These are phyloP conservation scores for Dryas alaskensis DNA, from an alignment of 306 rosid genomes.

Conservation along the genomic window DNA sequence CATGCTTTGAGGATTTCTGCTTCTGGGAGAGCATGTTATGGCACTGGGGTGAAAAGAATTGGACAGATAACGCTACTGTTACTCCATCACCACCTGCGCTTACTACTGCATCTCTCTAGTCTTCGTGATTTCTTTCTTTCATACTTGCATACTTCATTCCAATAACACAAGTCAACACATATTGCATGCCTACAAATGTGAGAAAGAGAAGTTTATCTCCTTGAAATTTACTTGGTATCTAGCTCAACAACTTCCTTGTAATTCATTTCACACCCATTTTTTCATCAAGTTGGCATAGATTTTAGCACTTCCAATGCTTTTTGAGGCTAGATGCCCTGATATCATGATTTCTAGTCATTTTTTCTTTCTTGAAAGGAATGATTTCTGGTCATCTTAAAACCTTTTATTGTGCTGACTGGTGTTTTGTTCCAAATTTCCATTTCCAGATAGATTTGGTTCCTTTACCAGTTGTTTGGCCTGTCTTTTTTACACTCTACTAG, in stretches of 20 bases:
- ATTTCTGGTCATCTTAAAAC: neutral
- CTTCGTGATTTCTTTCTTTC: conserved; percentile 30
- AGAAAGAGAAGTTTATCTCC: neutral
- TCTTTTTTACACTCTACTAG: neutral
- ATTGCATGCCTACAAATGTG: neutral
- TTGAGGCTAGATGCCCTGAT: neutral
- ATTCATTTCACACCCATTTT: neutral
- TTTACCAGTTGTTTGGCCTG: neutral
- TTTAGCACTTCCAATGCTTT: neutral
- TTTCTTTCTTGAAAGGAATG: neutral
- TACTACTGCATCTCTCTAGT: conserved; percentile 38
- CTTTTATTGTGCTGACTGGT: neutral
- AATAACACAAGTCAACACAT: neutral
- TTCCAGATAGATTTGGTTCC: neutral
- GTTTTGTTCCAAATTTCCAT: neutral
- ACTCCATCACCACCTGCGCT: conserved; percentile 32
- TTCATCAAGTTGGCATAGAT: neutral
- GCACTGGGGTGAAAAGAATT: conserved; percentile 83
- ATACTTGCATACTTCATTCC: neutral
- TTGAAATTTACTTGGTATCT: neutral
- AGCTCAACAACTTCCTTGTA: neutral
- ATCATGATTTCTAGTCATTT: neutral
- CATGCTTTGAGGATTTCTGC: conserved; percentile 71
- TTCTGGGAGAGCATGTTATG: conserved; percentile 85
- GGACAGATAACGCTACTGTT: conserved; percentile 63